Percentiles rank a stretch among this genome's conserved stretches.
Conservation (phyloP, 1,284 basidiomycete genomes). For the Apiotrichum porosum region DNA sequence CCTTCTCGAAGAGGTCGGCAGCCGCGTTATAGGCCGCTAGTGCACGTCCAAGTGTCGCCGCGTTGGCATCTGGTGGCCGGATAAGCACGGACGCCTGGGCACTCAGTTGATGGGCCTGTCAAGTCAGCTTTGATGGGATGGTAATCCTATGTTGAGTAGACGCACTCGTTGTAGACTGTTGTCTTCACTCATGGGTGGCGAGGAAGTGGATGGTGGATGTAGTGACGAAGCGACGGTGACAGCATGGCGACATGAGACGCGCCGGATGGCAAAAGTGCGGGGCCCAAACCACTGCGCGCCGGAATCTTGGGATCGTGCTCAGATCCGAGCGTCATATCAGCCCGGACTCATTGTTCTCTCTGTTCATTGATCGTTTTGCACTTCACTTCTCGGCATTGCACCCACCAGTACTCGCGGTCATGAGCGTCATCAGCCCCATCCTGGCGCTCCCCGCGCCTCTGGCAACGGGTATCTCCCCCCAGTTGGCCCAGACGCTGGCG, state of each 20-base stretch:
- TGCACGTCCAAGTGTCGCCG: conserved; percentile 24
- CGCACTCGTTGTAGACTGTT: conserved; percentile 20
- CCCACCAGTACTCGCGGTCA: not conserved
- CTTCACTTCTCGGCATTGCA: conserved; percentile 1
- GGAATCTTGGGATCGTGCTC: not conserved
- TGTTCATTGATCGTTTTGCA: not conserved
- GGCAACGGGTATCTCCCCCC: conserved; percentile 22
- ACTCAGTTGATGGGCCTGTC: conserved; percentile 43
- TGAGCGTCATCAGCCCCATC: conserved; percentile 14
- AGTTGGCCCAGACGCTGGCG: conserved; percentile 32
- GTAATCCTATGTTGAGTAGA: not conserved
- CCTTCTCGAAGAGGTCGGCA: conserved; percentile 35
- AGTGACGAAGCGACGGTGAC: not conserved
- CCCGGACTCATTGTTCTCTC: not conserved
- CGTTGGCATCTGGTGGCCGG: conserved; percentile 14
- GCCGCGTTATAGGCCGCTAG: conserved; percentile 34
- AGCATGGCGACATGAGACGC: not conserved
- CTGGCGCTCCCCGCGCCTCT: conserved; percentile 23
- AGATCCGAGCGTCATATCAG: too few relatives aligned
- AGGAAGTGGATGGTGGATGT: not conserved
- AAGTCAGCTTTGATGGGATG: not conserved
- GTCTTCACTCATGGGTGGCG: conserved; percentile 16
- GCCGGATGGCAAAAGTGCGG: conserved; percentile 7
- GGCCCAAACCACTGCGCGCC: not conserved
- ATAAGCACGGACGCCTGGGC: conserved; percentile 33